These are phyloP conservation scores for Westerdykella aurantiaca DNA, from an alignment of 2,329 filamentous ascomycete species.

Conservation along the genomic window DNA sequence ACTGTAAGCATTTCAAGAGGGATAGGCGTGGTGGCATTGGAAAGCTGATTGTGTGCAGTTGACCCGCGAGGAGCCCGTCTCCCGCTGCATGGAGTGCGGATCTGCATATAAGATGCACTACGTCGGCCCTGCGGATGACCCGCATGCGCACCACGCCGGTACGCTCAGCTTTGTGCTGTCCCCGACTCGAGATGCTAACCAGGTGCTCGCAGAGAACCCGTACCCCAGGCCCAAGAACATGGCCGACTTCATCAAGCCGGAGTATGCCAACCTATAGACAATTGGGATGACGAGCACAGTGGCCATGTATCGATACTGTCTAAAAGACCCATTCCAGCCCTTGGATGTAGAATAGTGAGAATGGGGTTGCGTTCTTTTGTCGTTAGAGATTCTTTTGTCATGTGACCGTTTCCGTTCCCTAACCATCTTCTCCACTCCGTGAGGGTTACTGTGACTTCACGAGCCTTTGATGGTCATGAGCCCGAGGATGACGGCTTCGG, in stretches of 20 bases:
- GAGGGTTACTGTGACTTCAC: constrained; percentile 16
- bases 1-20: constrained; percentile 56
- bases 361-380: constrained; percentile 17
- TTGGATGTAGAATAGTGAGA: constrained; percentile 31
- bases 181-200: background rate
- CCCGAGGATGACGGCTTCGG: constrained; percentile 66
- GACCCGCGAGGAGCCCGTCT: constrained; percentile 80
- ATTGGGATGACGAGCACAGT: constrained; percentile 5
- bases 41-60: constrained; percentile 49
- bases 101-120: constrained; percentile 98
- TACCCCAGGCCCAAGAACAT: constrained; percentile 81
- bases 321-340: constrained; percentile 3
- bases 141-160: constrained; percentile 55
- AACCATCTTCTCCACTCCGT: too few species aligned
- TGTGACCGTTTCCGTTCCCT: background rate
- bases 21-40: background rate
- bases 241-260: constrained; percentile 89
- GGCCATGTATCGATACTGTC: constrained; percentile 26
- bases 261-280: constrained; percentile 68
- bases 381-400: constrained; percentile 3
- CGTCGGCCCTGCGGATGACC: constrained; percentile 73
- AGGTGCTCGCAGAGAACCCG: constrained; percentile 40
- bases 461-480: constrained; percentile 70
- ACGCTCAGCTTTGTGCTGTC: background rate
- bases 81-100: constrained; percentile 96